Base-by-base conservation (phyloP, 164 flowering plant genomes). In the Saururus chinensis region DNA sequence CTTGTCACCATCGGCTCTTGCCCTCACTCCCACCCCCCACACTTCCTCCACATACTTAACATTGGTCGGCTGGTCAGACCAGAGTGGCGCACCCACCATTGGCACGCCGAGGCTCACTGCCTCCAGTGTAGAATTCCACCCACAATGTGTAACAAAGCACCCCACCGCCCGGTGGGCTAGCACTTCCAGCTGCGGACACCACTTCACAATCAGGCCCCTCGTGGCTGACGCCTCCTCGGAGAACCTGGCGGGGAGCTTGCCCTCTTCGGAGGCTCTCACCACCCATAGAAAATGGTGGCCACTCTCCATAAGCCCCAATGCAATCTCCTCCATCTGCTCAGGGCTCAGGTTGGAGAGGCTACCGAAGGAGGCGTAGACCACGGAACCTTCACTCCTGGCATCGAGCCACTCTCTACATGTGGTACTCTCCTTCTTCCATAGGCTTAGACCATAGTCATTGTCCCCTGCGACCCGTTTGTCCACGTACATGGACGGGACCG, bases 21-120 rank as follows among this genome's bases (percentile, higher is more conserved):
- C 49, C 49, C 70, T 53, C 19, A 71, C 55, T 42, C 74, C 74
- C 48, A 63, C 60, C 25, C 42, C 45, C 74, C 74, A 71, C 6
- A 71, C 53, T n/a, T 71, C 70, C 30, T 62, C 56, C 14, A 71
- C 57, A 30, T 42, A 62, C 60, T 66, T 71, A 0, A 66, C 66
- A 16, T 71, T 63, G 2, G 37, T 30, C 37, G 37, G 37, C 37
- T 30, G 37, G 37, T 30, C 37, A 30, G 37, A 30, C 37, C 37
- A 30, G 4, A 2, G 37, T 6, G 37, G 37, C 37, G 6, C 6
- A 6, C 37, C 37, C 37, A 30, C 37, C 37, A 30, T 30, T 6
- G 37, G 37, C 37, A 30, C 37, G 37, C 37, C 37, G 37, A 30
- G 37, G 37, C 37, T 30, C 37, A 30, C 37, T 6, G 37, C 37